phyloP scores from a whole-genome alignment of 148 eudicot genomes.

The Persicaria tinctoria region DNA sequence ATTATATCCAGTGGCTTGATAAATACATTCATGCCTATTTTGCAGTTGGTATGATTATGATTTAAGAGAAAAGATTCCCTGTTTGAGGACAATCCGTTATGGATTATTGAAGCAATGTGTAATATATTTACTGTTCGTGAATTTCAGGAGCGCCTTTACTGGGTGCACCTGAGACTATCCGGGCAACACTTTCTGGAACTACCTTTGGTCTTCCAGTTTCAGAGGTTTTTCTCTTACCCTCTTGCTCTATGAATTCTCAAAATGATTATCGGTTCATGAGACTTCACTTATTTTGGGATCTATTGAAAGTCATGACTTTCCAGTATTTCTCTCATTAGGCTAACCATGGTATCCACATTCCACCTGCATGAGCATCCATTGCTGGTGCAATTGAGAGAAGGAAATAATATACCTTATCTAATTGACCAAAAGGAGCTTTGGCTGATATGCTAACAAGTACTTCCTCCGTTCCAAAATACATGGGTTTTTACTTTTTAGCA shows the following conservation, averaged over 20 bases:
- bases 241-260: not conserved
- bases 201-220: conserved; percentile 92
- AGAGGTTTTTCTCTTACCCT: conserved; percentile 43
- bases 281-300: not conserved
- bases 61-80: not conserved
- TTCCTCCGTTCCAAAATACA: too few species aligned
- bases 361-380: not conserved
- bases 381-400: not conserved
- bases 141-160: conserved; percentile 83
- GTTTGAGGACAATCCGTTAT: conserved; percentile 7
- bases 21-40: conserved; percentile 94
- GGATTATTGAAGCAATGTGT: not conserved
- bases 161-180: conserved; percentile 69
- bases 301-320: not conserved
- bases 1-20: conserved; percentile 85
- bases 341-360: not conserved
- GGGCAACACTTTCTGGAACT: conserved; percentile 72
- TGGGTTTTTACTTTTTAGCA: too few species aligned
- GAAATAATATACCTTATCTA: not conserved
- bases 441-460: not conserved
- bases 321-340: not conserved
- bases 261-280: not conserved
- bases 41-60: conserved; percentile 76
- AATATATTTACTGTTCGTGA: conserved; percentile 4
- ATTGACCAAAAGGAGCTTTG: not conserved